Percentiles rank a stretch among this genome's conserved stretches.
Conservation (phyloP, 495 filamentous ascomycete genomes). For the Aspergillus indologenus region DNA sequence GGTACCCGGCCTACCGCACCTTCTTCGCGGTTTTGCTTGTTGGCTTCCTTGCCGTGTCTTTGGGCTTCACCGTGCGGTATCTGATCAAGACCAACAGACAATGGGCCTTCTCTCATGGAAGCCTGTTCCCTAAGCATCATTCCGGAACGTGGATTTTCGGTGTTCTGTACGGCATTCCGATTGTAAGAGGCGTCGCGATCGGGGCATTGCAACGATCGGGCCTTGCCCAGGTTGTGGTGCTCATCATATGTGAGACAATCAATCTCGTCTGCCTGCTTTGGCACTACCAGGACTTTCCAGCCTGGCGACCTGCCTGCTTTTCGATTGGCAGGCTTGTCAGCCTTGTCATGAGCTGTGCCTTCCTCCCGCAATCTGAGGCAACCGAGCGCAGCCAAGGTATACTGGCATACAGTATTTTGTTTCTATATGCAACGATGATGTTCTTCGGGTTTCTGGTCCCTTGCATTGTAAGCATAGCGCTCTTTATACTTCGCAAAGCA, state of each 20-base stretch:
- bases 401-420: slow-evolving; percentile 13
- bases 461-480: background rate
- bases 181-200: slow-evolving; percentile 14
- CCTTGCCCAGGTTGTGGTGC: slow-evolving; percentile 10
- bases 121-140: slow-evolving; percentile 1
- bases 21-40: slow-evolving; percentile 12
- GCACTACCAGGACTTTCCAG: background rate
- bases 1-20: slow-evolving; percentile 12
- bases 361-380: slow-evolving; percentile 3
- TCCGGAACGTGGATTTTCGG: slow-evolving; percentile 8
- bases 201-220: slow-evolving; percentile 14
- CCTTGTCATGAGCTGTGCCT: slow-evolving; percentile 11
- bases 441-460: slow-evolving; percentile 3
- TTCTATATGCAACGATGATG: slow-evolving; percentile 5
- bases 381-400: slow-evolving; percentile 7
- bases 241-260: slow-evolving; percentile 7
- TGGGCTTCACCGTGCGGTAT: slow-evolving; percentile 6
- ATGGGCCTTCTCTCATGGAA: slow-evolving; percentile 4
- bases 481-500: background rate
- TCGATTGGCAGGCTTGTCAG: slow-evolving; percentile 3
- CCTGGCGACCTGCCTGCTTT: slow-evolving; percentile 4
- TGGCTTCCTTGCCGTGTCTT: background rate
- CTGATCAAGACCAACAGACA: slow-evolving; percentile 3
- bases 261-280: slow-evolving; percentile 5
- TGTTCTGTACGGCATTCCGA: slow-evolving; percentile 12